These are phyloP conservation scores for Russula ochroleuca DNA, from an alignment of 768 basidiomycete species.

Conservation along the genomic window DNA sequence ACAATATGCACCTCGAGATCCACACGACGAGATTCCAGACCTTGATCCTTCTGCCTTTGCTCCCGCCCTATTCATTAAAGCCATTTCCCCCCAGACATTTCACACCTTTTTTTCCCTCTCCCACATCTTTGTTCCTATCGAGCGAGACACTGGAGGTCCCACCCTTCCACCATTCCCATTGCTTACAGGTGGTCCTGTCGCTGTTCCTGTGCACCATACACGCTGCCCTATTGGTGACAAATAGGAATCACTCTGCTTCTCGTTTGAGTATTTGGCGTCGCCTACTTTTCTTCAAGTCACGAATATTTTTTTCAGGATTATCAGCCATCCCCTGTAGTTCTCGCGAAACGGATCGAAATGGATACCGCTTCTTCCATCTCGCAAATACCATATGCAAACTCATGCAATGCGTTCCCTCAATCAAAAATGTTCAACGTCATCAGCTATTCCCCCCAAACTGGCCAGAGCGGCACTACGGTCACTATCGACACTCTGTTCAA, in stretches of 20 bases:
- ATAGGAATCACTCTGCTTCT: background rate
- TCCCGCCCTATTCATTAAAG: conserved; percentile 21
- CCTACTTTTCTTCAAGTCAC: background rate
- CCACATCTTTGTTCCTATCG: conserved; percentile 2
- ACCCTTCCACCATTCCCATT: conserved; percentile 1
- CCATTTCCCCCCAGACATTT: conserved; percentile 6
- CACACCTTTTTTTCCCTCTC: background rate
- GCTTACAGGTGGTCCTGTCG: background rate
- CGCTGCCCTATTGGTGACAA: background rate
- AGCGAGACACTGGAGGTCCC: conserved; percentile 1
- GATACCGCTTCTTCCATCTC: background rate
- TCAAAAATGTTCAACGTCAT: conserved; percentile 59
- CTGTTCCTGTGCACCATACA: background rate
- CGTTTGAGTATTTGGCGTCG: background rate
- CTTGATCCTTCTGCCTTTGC: conserved; percentile 20
- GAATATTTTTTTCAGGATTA: background rate
- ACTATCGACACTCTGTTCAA: conserved; percentile 60
- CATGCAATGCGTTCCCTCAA: conserved; percentile 42
- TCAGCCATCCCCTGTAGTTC: background rate
- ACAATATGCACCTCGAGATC: conserved; percentile 17
- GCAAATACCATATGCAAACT: conserved; percentile 6
- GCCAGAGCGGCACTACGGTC: conserved; percentile 58
- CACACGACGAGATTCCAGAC: conserved; percentile 9
- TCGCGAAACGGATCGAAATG: conserved; percentile 2
- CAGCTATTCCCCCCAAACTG: conserved; percentile 60